These are phyloP conservation scores for Stropharia rugosoannulata DNA, from an alignment of 768 basidiomycete genomes.

Conservation along the genomic window DNA sequence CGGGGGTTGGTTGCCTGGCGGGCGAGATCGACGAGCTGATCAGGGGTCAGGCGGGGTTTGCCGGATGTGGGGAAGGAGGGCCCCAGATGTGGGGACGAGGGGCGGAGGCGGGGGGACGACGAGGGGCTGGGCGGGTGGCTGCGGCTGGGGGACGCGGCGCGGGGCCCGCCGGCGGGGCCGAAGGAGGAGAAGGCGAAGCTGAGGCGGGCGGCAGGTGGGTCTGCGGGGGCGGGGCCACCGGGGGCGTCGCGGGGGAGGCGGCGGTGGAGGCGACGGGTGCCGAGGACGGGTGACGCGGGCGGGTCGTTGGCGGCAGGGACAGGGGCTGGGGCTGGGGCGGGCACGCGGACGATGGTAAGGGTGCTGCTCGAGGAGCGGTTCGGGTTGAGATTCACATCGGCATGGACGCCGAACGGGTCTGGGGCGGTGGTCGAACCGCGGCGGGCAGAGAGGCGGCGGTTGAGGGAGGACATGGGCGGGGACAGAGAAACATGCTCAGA, in stretches of 20 bases:
- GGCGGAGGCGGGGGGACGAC: conserved; percentile 47
- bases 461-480: conserved; percentile 6
- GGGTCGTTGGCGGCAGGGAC: conserved; percentile 34
- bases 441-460: conserved; percentile 45
- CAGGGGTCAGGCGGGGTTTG: conserved; percentile 61
- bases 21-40: conserved; percentile 75
- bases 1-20: conserved; percentile 52
- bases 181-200: conserved; percentile 70
- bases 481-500: neutral
- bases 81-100: conserved; percentile 44
- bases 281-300: conserved; percentile 26
- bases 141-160: conserved; percentile 23
- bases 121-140: conserved; percentile 25
- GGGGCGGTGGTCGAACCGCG: conserved; percentile 68
- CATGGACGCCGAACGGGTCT: conserved; percentile 66
- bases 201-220: conserved; percentile 15
- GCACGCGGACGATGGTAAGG: conserved; percentile 75
- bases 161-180: conserved; percentile 22
- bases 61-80: conserved; percentile 31
- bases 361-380: conserved; percentile 57
- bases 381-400: conserved; percentile 50
- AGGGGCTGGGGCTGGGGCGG: conserved; percentile 24
- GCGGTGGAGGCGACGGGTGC: conserved; percentile 25
- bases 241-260: conserved; percentile 19
- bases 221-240: conserved; percentile 4